phyloP scores from a whole-genome alignment of 495 filamentous ascomycete species.

The Neurospora sublineolata region DNA sequence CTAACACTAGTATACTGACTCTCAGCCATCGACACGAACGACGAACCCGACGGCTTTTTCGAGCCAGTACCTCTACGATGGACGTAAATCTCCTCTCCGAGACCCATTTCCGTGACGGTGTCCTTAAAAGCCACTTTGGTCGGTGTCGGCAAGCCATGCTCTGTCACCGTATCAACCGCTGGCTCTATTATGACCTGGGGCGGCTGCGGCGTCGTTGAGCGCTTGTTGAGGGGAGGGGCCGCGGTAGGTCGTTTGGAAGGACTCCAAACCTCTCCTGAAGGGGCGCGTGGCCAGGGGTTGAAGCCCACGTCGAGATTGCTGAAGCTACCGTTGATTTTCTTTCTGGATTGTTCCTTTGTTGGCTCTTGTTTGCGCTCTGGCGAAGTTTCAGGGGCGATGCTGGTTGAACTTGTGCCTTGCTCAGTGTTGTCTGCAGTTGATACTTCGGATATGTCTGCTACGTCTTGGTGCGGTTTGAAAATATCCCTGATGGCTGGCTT shows the following conservation, averaged over 20 bases:
- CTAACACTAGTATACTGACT: background rate
- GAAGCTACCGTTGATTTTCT: conserved; percentile 3
- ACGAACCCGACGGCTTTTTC: background rate
- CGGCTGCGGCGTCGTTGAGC: background rate
- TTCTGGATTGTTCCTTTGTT: background rate
- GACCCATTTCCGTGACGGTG: background rate
- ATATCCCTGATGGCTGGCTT: background rate
- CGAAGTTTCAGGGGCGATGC: background rate
- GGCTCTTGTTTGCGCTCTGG: background rate
- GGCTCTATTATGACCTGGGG: background rate
- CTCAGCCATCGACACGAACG: background rate
- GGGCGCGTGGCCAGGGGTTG: conserved; percentile 5
- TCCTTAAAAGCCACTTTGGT: background rate
- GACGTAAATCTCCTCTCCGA: background rate
- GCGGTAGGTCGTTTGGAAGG: background rate
- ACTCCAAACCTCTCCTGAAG: background rate
- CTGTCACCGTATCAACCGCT: background rate
- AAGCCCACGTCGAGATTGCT: conserved; percentile 1
- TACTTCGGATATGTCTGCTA: background rate
- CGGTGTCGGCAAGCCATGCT: background rate
- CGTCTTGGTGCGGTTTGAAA: background rate
- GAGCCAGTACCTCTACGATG: background rate
- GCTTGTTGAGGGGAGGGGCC: background rate
- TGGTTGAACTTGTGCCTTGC: background rate
- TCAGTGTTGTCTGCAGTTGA: background rate